Evolutionary conservation across 257 asterid species (phyloP), one percentile per base, ranked within the genome.

Genomic region (Capsicum pubescens): DNA sequence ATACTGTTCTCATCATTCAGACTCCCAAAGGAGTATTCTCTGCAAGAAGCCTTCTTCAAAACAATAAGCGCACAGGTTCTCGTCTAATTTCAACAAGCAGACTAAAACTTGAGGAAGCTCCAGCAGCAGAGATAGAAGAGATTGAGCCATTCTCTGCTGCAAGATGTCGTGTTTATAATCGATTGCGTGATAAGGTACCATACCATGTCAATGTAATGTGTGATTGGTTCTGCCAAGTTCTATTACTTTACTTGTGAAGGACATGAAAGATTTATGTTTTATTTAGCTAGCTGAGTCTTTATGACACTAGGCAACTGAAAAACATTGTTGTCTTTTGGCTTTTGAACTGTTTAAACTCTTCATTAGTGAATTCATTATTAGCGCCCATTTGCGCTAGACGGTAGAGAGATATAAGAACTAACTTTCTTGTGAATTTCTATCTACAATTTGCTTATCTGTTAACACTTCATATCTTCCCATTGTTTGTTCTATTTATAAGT

Each of bases 1-100:
- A 97, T 90, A 95, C 92, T 12, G 99, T 93, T 89, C 88, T 97
- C 87, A 97, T 95, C 82, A 87, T 95, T 57, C 97, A 97, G 90
- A 92, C 97, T 84, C 97, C 99, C 13, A 93, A 86, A 87, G 98
- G 97, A 58, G 93, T 95, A 63, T 87, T 93, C 90, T 88, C 95
- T 14, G 89, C 98, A n/a, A 93, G 90, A 91, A 89, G 92, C 91
- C 86, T 95, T 86, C 94, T 93, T 86, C 97, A 91, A 88, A 93
- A 87, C 90, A 90, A 90, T 84, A 92, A 91, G 87, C 94, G 87
- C 74, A 85, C 93, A 44, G 93, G 98, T 83, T 93, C 98, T 21
- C 91, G 98, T 90, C 90, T 93, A 85, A 92, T 97, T 87, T 90
- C 99, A 68, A 88, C 98, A 39, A 97, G 89, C 89, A 89, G 97